A percentile compares a stretch with the other conserved stretches of the same genome.
Conservation (phyloP, 1,284 basidiomycete species). For the Rhizopogon hawkerae region DNA sequence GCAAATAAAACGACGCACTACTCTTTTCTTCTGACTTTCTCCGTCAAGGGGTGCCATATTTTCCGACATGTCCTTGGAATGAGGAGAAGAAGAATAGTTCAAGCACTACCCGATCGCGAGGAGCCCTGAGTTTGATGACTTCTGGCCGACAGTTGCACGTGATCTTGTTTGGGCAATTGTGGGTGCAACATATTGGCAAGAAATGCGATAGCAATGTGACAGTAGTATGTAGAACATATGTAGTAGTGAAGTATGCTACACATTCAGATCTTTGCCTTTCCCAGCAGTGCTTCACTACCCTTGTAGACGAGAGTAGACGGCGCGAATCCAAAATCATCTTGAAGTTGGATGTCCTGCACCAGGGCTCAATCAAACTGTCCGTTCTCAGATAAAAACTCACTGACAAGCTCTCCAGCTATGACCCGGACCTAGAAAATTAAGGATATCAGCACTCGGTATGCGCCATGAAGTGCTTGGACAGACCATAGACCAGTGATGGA, state of each 20-base stretch:
- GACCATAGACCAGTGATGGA: conserved; percentile 83
- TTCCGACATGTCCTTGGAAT: conserved; percentile 31
- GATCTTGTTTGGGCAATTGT: too few relatives aligned
- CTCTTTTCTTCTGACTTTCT: conserved; percentile 74
- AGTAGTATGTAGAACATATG: background rate
- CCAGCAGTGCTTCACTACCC: conserved; percentile 37
- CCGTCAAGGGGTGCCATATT: conserved; percentile 64
- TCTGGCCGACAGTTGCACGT: background rate
- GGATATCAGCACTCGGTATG: conserved; percentile 6
- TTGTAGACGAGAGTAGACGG: conserved; percentile 72
- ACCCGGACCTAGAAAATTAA: conserved; percentile 51
- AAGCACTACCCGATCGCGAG: background rate
- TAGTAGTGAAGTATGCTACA: background rate
- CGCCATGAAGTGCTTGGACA: conserved; percentile 16
- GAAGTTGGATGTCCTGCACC: conserved; percentile 50
- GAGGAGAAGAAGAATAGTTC: too few relatives aligned
- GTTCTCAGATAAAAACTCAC: conserved; percentile 17
- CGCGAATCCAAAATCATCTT: conserved; percentile 72
- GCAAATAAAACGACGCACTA: conserved; percentile 47
- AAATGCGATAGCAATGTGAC: background rate
- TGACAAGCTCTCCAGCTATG: conserved; percentile 69
- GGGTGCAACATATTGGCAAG: background rate
- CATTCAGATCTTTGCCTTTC: conserved; percentile 37
- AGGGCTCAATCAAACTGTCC: conserved; percentile 9
- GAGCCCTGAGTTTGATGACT: background rate